Evolutionary conservation across 371 early-diverging fungal genomes (phyloP).

Genomic region (Circinella umbellata): DNA sequence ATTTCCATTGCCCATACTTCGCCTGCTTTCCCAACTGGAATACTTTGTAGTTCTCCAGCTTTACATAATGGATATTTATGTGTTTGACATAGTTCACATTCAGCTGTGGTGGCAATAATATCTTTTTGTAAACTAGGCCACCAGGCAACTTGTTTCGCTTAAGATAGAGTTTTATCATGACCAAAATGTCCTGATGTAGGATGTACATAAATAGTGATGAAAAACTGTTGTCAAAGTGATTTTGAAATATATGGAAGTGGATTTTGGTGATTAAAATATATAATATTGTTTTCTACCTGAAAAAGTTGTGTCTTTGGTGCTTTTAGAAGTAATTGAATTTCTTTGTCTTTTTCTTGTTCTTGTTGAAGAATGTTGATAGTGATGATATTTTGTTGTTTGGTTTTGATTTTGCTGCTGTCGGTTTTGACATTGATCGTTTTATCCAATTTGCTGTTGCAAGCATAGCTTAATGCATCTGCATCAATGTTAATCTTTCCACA

Average conservation of each 20-base stretch:
- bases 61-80: not conserved
- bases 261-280: not conserved
- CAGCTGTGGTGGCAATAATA: not conserved
- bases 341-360: not conserved
- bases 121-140: not conserved
- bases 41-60: not conserved
- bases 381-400: not conserved
- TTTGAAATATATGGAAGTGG: not conserved
- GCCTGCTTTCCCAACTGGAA: not conserved
- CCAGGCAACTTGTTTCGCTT: not conserved
- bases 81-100: not conserved
- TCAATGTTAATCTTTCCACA: not conserved
- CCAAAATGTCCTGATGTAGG: not conserved
- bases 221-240: not conserved
- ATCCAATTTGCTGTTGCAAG: not conserved
- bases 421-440: not conserved
- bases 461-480: conserved; percentile 5
- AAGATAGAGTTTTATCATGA: not conserved
- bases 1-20: conserved; percentile 31
- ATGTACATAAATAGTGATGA: not conserved
- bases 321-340: not conserved
- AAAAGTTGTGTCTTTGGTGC: not conserved
- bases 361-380: not conserved
- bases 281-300: not conserved
- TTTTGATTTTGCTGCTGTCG: not conserved